These are phyloP conservation scores for Cymodocea nodosa DNA, from an alignment of 116 monocot species.

Conservation along the genomic window DNA sequence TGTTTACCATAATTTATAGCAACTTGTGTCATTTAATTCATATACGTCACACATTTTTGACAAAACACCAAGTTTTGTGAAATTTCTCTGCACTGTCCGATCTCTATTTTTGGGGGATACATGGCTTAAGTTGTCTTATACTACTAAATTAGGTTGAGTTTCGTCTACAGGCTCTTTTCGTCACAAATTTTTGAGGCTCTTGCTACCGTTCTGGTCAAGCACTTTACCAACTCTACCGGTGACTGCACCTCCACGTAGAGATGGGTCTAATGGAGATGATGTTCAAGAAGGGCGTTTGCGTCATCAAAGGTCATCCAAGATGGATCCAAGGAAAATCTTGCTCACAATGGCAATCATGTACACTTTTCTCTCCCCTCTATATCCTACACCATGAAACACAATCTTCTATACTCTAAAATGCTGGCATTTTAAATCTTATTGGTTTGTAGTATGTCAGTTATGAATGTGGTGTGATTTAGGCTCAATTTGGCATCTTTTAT, in stretches of 20 bases:
- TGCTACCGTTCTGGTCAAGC: slow-evolving; percentile 93
- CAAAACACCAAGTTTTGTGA: too few species aligned
- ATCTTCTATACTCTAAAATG: not conserved
- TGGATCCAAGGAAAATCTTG: slow-evolving; percentile 88
- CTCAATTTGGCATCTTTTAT: too few species aligned
- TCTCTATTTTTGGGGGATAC: too few species aligned
- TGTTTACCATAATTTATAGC: not conserved
- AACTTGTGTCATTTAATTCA: too few species aligned
- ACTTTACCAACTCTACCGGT: slow-evolving; percentile 84
- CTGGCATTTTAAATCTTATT: not conserved
- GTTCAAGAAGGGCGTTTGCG: slow-evolving; percentile 55
- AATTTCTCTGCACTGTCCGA: too few species aligned
- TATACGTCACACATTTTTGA: too few species aligned
- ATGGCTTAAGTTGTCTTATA: too few species aligned
- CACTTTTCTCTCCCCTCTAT: not conserved
- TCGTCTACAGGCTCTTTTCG: slow-evolving; percentile 46
- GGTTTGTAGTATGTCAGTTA: too few species aligned
- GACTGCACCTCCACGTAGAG: slow-evolving; percentile 77
- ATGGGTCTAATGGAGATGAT: slow-evolving; percentile 35
- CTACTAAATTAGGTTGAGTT: not conserved
- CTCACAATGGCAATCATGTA: slow-evolving; percentile 82
- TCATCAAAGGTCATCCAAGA: slow-evolving; percentile 71
- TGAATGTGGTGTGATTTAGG: too few species aligned
- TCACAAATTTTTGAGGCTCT: slow-evolving; percentile 65
- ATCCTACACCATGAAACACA: not conserved